Evolutionary conservation across 306 rosid genomes (phyloP), one percentile per base, ranked within the genome.

Genomic region (Citrullus mucosospermus): DNA sequence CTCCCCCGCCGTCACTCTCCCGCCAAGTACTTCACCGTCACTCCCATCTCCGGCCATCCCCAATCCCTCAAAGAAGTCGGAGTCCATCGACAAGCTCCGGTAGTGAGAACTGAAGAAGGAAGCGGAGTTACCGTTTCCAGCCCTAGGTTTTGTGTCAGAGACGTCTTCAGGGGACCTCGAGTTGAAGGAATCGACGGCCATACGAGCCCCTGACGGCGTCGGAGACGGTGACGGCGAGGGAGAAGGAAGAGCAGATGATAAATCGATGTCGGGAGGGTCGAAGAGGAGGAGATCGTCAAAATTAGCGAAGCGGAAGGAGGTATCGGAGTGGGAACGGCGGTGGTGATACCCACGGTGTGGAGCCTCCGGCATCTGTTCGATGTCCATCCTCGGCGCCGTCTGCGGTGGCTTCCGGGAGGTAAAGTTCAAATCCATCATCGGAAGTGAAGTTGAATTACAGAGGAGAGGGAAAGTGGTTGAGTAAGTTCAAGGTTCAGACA

Each of bases 281-380:
- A 95, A 95, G 81, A 88, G 88, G 78, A 95, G 98, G 12, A 95
- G 91, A 79, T 95, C 97, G 62, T 95, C 98, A 65, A 92, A 80
- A 87, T 86, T 92, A 38, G 89, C 89, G 75, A 89, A 85, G 58
- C 97, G 97, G 82, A 89, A 92, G 38, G 92, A 85, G 18, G 91
- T 92, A 70, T 95, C 98, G 78, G 98, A 95, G 88, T 87, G 98
- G 38, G 97, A 88, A 59, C 98, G 82, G 0, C 98, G 97, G 90
- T 95, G 98, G 87, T 88, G 83, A 66, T 95, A 78, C n/a, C 96
- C 92, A 9, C 98, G 85, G 39, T 80, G 81, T 0, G 90, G 88
- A 16, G 88, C 84, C 59, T 91, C 91, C 30, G 97, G 89, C 96
- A 95, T 92, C 83, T 86, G 89, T 57, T 90, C 96, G 6, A 90